phyloP scores from a whole-genome alignment of 2,329 filamentous ascomycete species.

The Cladosporium halotolerans region DNA sequence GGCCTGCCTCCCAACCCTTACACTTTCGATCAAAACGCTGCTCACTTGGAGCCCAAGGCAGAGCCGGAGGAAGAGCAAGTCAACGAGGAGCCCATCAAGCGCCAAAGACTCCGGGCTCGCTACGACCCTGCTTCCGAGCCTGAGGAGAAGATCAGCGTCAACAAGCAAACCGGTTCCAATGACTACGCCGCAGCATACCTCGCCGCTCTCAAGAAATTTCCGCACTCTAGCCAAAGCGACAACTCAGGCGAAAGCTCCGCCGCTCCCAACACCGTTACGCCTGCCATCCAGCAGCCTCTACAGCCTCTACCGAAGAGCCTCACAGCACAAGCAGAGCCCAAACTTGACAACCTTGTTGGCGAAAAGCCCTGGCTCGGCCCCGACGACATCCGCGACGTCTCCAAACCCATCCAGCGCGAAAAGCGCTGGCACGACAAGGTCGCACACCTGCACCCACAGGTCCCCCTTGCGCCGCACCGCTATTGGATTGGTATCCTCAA shows the following conservation, averaged over 20 bases:
- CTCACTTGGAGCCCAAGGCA: no score
- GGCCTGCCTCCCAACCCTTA: no score
- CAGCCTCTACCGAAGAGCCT: not conserved
- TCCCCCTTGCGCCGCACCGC: slow-evolving; percentile 16
- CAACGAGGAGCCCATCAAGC: not conserved
- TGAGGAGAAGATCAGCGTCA: not conserved
- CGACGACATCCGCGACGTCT: slow-evolving; percentile 18
- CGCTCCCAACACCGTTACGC: not conserved
- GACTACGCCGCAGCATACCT: slow-evolving; percentile 2
- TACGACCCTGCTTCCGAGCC: not conserved
- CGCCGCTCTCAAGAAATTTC: not conserved
- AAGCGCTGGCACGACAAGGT: slow-evolving; percentile 10
- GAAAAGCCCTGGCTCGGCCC: slow-evolving; percentile 10
- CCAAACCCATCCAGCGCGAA: not conserved
- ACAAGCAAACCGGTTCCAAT: not conserved
- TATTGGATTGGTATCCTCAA: slow-evolving; percentile 32
- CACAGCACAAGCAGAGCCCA: not conserved
- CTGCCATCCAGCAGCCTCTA: not conserved
- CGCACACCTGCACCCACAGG: slow-evolving; percentile 15
- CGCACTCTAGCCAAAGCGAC: not conserved
- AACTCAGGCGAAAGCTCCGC: not conserved
- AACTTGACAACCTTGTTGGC: not conserved
- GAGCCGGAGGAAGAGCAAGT: not conserved
- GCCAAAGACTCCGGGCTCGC: not conserved
- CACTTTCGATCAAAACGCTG: no score